Evolutionary conservation across 2,329 filamentous ascomycete genomes (phyloP), one percentile per base, ranked within the genome.

Genomic region (Kalmusia sp.): DNA sequence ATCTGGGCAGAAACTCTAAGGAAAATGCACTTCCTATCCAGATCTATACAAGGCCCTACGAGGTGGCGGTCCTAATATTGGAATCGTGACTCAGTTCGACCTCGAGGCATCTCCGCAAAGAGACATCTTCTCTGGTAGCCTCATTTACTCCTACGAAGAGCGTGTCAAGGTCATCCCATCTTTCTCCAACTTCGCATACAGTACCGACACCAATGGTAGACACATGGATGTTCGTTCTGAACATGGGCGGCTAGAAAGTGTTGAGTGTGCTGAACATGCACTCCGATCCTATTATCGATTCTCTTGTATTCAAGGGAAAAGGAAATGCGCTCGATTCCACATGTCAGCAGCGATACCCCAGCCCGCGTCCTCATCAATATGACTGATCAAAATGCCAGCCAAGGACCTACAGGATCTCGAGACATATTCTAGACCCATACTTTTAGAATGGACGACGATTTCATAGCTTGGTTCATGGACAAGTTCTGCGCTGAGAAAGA

Each of bases 41-140:
- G 78, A 80, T 35, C 74, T 78, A 4, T 78, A 71, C 59, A 68
- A 61, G 56, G 73, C 72, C 74, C 7, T 44, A n/a, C 40, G 28
- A 1, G 40, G 28, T 8, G 71, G 69, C 4, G 67, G 68, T 2
- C 67, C 64, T 41, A 73, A 72, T 48, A 72, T 72, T 34, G 79
- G 71, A n/a, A 62, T 74, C 27, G 65, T 73, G 17, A 72, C 69
- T 2, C 54, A 62, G 24, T 70, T 73, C 33, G 58, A 62, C 24
- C 54, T 68, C 2, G 39, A 51, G 3, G 58, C 66, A 7, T 48
- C 64, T 7, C 55, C 64, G 1, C 62, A 67, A 27, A 61, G 57
- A 3, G 57, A 51, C n/a, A 65, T 72, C 17, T 21, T 22, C 17
- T 38, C 17, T 15, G 17, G 35, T 11, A 38, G 17, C 17, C 17